These are phyloP conservation scores for Alloteropsis semialata DNA, from an alignment of 176 grass and related monocot genomes.

Conservation along the genomic window DNA sequence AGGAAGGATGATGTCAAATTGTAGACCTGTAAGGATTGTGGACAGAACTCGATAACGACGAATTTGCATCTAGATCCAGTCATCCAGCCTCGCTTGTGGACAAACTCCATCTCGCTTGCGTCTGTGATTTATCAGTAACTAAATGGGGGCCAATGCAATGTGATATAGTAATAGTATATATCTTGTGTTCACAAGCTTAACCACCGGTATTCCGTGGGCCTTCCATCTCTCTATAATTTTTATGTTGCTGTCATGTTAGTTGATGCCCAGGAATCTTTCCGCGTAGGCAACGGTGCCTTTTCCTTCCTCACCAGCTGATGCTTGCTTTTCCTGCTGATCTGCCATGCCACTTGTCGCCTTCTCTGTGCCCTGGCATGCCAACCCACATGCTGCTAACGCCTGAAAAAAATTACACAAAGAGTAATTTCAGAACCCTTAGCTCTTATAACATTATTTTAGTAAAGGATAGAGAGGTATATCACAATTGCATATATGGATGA, in stretches of 20 bases:
- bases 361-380: background rate
- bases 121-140: background rate
- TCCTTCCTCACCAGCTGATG: background rate
- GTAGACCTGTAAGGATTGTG: background rate
- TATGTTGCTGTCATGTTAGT: conserved; percentile 19
- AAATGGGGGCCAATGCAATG: background rate
- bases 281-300: background rate
- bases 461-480: background rate
- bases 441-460: background rate
- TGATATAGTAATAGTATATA: too few species aligned
- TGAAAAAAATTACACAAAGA: too few species aligned
- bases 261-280: conserved; percentile 18
- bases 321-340: background rate
- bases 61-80: background rate
- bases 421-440: background rate
- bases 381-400: background rate
- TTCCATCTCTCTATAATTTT: background rate
- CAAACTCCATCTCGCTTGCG: background rate
- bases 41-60: background rate
- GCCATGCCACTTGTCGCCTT: conserved; percentile 9
- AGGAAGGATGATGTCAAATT: background rate
- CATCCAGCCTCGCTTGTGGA: background rate
- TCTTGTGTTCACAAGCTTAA: too few species aligned
- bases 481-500: background rate
- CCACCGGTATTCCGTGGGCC: background rate